Evolutionary conservation across 148 eudicot genomes (phyloP), one percentile per base, ranked within the genome.

Genomic region (Oxyria digyna): DNA sequence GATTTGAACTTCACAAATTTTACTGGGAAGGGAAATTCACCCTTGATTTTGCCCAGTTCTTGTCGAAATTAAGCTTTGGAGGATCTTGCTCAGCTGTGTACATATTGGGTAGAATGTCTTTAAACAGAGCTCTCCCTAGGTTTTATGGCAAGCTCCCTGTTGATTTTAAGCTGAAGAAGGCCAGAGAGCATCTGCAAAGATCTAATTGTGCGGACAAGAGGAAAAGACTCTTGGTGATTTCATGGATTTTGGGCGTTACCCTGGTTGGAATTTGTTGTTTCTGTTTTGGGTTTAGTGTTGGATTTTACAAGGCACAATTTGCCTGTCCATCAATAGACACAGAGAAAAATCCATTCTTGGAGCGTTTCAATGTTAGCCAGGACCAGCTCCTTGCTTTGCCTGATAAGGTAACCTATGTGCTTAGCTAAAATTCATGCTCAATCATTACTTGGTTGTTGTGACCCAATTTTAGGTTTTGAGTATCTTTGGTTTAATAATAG

Each of bases 341-440:
- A 6, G 0, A 54, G 62, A 26, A 20, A 13, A 3, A 42, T 42
- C 13, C 45, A 9, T 11, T 42, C 15, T 54, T 54, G 21, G 64
- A 24, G 32, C 64, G 32, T 6, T 24, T 24, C 64, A 57, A 57
- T 24, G 32, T 24, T 57, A 57, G 64, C 35, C 64, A 57, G 6
- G 64, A 57, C 13, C 29, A 57, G 64, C 29, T 57, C 6, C 64
- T 23, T 57, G 64, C 64, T 57, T 24, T 57, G 29, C 64, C 64
- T 21, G 13, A 57, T 57, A 24, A 57, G 64, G 64, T 57, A 57
- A 24, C 38, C 24, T 24, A 45, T 45, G 50, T 45, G 17, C 4
- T 45, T 17, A 45, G 6, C 50, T 45, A 45, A 15, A 7, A 35
- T 43, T 11, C 50, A 45, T 45, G 50, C 5, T 4, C 50, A 45